A percentile compares a stretch with the other conserved stretches of the same genome.
These are phyloP conservation scores for Obelidium mucronatum DNA, from an alignment of 192 early-diverging fungal species.

Conservation along the genomic window DNA sequence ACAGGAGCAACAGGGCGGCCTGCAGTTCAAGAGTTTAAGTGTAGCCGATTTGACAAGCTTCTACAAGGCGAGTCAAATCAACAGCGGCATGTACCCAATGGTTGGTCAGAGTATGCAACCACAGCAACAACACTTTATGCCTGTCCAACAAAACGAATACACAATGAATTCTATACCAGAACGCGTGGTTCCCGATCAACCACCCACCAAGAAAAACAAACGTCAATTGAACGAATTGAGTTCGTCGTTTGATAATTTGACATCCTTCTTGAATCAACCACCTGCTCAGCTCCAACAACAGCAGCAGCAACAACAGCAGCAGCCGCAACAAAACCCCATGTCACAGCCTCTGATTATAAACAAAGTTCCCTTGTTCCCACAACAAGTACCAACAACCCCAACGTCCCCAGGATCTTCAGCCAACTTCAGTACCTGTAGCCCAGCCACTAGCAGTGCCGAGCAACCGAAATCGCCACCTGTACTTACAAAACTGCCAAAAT, in stretches of 20 bases:
- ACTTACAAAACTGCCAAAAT: conserved; percentile 11
- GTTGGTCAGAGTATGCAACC: background rate
- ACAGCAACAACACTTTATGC: conserved; percentile 1
- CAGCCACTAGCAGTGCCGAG: background rate
- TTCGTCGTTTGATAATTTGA: conserved; percentile 25
- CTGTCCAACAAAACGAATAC: background rate
- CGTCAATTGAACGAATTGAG: conserved; percentile 22
- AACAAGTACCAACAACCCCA: background rate
- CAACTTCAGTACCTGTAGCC: too few species aligned
- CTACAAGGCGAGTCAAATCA: conserved; percentile 15
- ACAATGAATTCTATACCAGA: background rate
- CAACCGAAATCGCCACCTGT: background rate
- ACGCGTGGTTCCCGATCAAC: conserved; percentile 10
- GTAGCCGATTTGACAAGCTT: conserved; percentile 19
- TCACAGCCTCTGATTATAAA: too few species aligned
- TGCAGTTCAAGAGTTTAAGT: conserved; percentile 21
- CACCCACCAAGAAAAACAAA: conserved; percentile 29
- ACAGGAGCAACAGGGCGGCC: background rate
- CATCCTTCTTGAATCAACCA: conserved; percentile 8
- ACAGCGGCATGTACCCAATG: conserved; percentile 11
- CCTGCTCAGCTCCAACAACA: background rate
- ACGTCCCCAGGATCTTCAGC: too few species aligned
- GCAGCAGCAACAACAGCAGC: conserved; percentile 11
- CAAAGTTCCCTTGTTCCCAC: conserved; percentile 1
- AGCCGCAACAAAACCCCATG: background rate